Evolutionary conservation across 208 protist genomes (phyloP).

Genomic region (Leishmania tarentolae): DNA sequence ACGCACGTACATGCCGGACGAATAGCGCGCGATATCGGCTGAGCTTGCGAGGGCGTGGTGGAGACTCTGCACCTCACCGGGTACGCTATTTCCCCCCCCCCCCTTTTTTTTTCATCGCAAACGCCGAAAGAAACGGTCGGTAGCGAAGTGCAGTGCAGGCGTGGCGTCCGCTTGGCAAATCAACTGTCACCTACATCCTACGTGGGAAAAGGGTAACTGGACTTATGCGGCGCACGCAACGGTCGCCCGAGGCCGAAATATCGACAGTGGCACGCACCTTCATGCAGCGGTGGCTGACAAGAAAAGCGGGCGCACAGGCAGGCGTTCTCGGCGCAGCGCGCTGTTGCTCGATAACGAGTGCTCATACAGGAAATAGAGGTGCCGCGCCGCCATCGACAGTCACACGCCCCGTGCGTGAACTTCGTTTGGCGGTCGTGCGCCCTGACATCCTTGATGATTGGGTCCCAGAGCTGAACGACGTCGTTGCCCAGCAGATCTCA

Average conservation of each 20-base stretch:
- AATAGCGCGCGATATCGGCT: background rate
- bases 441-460: conserved; percentile 83
- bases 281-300: background rate
- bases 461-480: conserved; percentile 81
- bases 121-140: background rate
- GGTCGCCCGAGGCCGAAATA: background rate
- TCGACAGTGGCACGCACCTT: background rate
- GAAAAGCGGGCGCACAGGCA: background rate
- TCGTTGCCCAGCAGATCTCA: conserved; percentile 52
- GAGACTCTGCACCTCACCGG: background rate
- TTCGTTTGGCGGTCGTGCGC: conserved; percentile 64
- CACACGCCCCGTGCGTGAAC: background rate
- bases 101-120: background rate
- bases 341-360: background rate
- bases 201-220: background rate
- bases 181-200: background rate
- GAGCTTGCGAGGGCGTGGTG: background rate
- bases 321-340: background rate
- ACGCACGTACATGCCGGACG: background rate
- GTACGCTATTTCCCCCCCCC: no score
- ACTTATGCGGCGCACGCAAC: conserved; percentile 6
- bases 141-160: background rate
- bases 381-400: background rate
- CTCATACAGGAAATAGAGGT: background rate
- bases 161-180: background rate